Conservation (phyloP, 768 basidiomycete genomes). For the Polyporus arcularius region DNA sequence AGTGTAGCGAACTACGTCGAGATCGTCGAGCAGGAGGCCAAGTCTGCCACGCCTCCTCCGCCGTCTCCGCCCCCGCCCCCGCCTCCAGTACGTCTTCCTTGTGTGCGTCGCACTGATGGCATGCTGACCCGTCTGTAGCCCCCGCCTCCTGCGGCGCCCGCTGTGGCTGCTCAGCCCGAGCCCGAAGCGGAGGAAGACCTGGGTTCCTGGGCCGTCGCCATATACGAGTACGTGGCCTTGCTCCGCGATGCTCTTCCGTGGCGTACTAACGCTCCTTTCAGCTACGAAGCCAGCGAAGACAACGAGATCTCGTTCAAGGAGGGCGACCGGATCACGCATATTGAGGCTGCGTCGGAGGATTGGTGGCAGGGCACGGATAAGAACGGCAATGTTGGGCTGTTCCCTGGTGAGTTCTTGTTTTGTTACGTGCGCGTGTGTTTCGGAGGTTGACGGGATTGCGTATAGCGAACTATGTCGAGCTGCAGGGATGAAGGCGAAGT, state of each 20-base stretch:
- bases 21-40: constrained; percentile 55
- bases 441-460: neutral
- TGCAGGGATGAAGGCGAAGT: constrained; percentile 13
- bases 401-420: constrained; percentile 60
- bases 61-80: constrained; percentile 62
- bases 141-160: constrained; percentile 41
- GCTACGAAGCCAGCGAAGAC: constrained; percentile 89
- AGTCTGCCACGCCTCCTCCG: constrained; percentile 49
- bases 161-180: constrained; percentile 45
- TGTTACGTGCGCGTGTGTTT: neutral
- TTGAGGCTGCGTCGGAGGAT: constrained; percentile 83
- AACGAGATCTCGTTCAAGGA: constrained; percentile 88
- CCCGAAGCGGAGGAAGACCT: constrained; percentile 51
- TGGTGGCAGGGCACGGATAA: constrained; percentile 80
- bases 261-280: constrained; percentile 28
- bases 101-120: neutral
- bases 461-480: constrained; percentile 21
- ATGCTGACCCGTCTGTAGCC: constrained; percentile 16
- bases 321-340: constrained; percentile 75
- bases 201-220: constrained; percentile 61
- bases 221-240: constrained; percentile 62
- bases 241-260: neutral
- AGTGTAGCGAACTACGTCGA: constrained; percentile 84
- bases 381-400: constrained; percentile 62
- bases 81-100: constrained; percentile 35